Evolutionary conservation across 208 protist species (phyloP), one percentile per base, ranked within the genome.

Genomic region (Leishmania gerbilli): DNA sequence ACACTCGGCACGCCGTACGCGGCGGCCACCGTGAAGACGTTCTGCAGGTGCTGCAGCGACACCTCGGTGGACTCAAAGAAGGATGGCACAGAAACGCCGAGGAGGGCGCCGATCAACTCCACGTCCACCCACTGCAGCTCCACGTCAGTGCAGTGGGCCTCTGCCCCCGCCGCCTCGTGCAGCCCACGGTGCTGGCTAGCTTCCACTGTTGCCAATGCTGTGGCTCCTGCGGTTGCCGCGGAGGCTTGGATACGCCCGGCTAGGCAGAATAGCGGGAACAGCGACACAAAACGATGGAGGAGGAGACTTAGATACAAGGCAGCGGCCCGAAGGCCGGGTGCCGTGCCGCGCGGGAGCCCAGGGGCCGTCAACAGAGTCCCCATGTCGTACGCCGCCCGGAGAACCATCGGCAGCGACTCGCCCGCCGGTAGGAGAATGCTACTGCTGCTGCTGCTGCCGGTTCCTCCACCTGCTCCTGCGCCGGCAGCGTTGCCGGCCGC

Each of bases 51-150:
- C 80, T 93, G 91, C 69, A 87, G 71, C 11, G 86, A 84, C 27
- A 91, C 89, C 45, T 87, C 67, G 17, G 82, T 82, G 0, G 82
- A 89, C 47, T 95, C 93, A 74, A 96, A 96, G 79, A 96, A 95
- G 75, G 92, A 91, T 2, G 88, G 86, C n/a, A 92, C 75, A 1
- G 83, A 42, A 55, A 96, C 89, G 45, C 93, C 91, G 76, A 95
- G 89, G 27, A 93, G 86, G 5, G 78, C 78, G 45, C 89, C 81
- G 55, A 89, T 85, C 4, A 92, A 68, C 84, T 96, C 90, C 47
- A 96, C 88, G 77, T 96, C 93, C n/a, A 93, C 86, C 91, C 93
- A 96, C 79, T 96, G 90, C 65, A 95, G 78, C 51, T 90, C 90
- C 15, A 88, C 87, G 3, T 83, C 85, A 13, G 37, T 40, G 27